These are phyloP conservation scores for Coniella vitis DNA, from an alignment of 2,329 filamentous ascomycete genomes.

Conservation along the genomic window DNA sequence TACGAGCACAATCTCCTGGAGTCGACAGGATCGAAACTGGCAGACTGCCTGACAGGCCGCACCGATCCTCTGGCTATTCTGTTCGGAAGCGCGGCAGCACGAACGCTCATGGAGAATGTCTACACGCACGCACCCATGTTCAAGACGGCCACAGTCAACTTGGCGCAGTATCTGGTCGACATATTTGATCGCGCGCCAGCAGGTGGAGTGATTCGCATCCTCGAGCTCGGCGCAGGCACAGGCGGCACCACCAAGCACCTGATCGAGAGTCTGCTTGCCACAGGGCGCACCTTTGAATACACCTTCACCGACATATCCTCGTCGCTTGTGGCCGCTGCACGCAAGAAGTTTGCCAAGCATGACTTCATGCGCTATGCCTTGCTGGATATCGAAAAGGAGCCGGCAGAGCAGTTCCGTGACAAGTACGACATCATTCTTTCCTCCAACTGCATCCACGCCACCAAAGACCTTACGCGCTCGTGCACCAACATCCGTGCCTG, in stretches of 20 bases:
- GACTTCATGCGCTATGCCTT: constrained; percentile 22
- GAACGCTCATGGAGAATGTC: constrained; percentile 27
- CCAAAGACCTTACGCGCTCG: constrained; percentile 20
- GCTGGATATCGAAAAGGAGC: constrained; percentile 25
- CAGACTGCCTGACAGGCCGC: constrained; percentile 30
- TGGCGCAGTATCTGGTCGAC: constrained; percentile 17
- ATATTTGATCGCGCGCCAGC: not conserved
- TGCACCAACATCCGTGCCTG: constrained; percentile 21
- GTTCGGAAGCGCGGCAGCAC: constrained; percentile 26
- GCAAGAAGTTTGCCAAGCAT: constrained; percentile 19
- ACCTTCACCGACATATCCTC: constrained; percentile 37
- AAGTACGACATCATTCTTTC: constrained; percentile 27
- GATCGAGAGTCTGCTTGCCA: constrained; percentile 20
- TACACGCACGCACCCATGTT: constrained; percentile 28
- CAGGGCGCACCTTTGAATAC: constrained; percentile 22
- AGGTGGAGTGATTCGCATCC: constrained; percentile 24
- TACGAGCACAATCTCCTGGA: constrained; percentile 27
- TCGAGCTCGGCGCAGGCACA: constrained; percentile 38
- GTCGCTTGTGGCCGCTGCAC: constrained; percentile 24
- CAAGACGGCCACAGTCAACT: constrained; percentile 18
- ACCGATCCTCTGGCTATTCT: constrained; percentile 31
- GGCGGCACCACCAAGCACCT: constrained; percentile 33
- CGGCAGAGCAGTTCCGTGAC: constrained; percentile 11
- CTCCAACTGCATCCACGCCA: constrained; percentile 32
- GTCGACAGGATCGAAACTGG: constrained; percentile 27